phyloP scores from a whole-genome alignment of 2,329 filamentous ascomycete species.

The Geosmithia putterillii region DNA sequence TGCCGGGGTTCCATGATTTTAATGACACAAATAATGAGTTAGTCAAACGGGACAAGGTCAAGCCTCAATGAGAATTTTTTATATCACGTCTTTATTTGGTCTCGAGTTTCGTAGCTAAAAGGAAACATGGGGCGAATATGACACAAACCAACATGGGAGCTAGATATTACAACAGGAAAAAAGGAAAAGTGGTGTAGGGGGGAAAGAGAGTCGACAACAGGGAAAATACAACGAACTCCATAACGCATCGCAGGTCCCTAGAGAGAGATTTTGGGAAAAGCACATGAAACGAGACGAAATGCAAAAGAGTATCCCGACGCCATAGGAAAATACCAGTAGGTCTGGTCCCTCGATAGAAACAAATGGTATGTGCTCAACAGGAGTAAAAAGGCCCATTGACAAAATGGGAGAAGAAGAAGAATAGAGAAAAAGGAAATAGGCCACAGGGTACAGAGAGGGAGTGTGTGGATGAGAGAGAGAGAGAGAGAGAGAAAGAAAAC shows the following conservation, averaged over 20 bases:
- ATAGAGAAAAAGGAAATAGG: not conserved
- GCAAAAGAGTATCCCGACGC: not conserved
- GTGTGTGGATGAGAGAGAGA: not conserved
- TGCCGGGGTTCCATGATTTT: not conserved
- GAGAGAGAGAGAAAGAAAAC: not conserved
- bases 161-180: not conserved
- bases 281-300: not conserved
- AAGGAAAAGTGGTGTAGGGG: not conserved
- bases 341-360: not conserved
- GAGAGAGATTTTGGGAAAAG: not conserved
- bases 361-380: not conserved
- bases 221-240: not conserved
- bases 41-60: not conserved
- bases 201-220: too few relatives aligned
- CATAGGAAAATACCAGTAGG: too few relatives aligned
- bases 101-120: not conserved
- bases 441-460: not conserved
- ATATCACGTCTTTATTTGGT: not conserved
- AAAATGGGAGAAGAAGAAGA: not conserved
- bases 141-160: not conserved
- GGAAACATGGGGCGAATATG: not conserved
- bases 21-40: not conserved
- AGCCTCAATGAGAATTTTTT: too few relatives aligned
- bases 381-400: too few relatives aligned
- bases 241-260: not conserved